A percentile compares a stretch with the other conserved stretches of the same genome.
Conservation (phyloP, 176 grass and related monocot genomes). For the Triticum turgidum region DNA sequence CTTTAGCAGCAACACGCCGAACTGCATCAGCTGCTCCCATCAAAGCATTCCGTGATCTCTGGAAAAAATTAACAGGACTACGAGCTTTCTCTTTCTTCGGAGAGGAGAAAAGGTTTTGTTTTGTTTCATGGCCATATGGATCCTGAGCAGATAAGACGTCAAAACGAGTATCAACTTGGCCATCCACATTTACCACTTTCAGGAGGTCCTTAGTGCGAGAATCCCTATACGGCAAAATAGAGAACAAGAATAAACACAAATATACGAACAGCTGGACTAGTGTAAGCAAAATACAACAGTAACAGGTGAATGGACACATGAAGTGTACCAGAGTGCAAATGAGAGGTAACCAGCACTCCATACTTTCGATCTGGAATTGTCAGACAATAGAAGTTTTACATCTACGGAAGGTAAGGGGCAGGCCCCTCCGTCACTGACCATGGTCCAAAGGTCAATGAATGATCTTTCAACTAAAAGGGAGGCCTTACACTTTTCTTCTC, state of each 20-base stretch:
- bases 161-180: conserved; percentile 75
- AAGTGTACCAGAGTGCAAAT: conserved; percentile 79
- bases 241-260: conserved; percentile 27
- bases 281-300: conserved; percentile 41
- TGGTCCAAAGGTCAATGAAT: conserved; percentile 69
- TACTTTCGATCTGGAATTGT: conserved; percentile 87
- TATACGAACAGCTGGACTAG: conserved; percentile 22
- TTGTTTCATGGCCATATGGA: conserved; percentile 40
- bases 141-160: conserved; percentile 55
- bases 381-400: conserved; percentile 83
- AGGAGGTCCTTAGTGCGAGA: conserved; percentile 66
- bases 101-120: conserved; percentile 39
- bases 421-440: conserved; percentile 69
- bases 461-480: conserved; percentile 76
- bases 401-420: conserved; percentile 72
- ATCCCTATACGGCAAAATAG: conserved; percentile 58
- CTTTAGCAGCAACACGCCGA: conserved; percentile 71
- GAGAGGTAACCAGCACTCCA: conserved; percentile 83
- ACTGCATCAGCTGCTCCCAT: conserved; percentile 85
- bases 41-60: conserved; percentile 80
- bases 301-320: conserved; percentile 39
- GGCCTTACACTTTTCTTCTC: conserved; percentile 72
- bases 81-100: conserved; percentile 66
- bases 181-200: conserved; percentile 77
- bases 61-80: conserved; percentile 68